These are phyloP conservation scores for Chaetomiaceae sp. DNA, from an alignment of 2,329 filamentous ascomycete genomes.

Conservation along the genomic window DNA sequence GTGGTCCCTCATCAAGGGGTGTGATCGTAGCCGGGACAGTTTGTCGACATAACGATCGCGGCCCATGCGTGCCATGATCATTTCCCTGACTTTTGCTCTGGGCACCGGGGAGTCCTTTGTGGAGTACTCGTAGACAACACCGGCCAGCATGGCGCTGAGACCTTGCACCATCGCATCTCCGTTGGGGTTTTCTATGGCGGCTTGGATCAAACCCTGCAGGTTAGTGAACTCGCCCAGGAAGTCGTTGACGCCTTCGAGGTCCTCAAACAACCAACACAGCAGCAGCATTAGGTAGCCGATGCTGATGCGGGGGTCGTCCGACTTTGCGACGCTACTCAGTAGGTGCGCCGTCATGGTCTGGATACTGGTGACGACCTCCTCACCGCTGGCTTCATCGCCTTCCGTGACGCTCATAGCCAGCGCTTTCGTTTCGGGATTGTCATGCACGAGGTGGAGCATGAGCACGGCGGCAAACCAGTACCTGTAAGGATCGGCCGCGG, in stretches of 20 bases:
- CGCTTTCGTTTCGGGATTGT: constrained; percentile 71
- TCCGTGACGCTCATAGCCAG: constrained; percentile 78
- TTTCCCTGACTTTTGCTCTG: constrained; percentile 69
- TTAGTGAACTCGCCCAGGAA: constrained; percentile 89
- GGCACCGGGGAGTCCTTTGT: constrained; percentile 93
- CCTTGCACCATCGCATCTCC: constrained; percentile 69
- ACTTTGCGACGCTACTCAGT: constrained; percentile 62
- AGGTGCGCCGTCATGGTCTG: constrained; percentile 83
- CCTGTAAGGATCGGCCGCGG: constrained; percentile 74
- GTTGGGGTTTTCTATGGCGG: constrained; percentile 55
- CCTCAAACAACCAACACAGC: constrained; percentile 85
- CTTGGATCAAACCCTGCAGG: constrained; percentile 77
- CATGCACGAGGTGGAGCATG: constrained; percentile 76
- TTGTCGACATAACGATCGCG: constrained; percentile 83
- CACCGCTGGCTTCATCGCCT: constrained; percentile 79
- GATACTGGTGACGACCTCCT: constrained; percentile 92
- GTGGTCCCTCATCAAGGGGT: constrained; percentile 78
- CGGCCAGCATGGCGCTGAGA: constrained; percentile 75
- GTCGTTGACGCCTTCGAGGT: constrained; percentile 85
- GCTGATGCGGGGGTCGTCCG: constrained; percentile 70
- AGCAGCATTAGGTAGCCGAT: constrained; percentile 88
- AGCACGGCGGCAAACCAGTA: constrained; percentile 86
- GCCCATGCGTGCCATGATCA: constrained; percentile 70
- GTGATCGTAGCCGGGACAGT: constrained; percentile 68
- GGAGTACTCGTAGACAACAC: constrained; percentile 92